Evolutionary conservation across 208 protist species (phyloP), one percentile per base, ranked within the genome.

Genomic region (Wallacemonas sp.): DNA sequence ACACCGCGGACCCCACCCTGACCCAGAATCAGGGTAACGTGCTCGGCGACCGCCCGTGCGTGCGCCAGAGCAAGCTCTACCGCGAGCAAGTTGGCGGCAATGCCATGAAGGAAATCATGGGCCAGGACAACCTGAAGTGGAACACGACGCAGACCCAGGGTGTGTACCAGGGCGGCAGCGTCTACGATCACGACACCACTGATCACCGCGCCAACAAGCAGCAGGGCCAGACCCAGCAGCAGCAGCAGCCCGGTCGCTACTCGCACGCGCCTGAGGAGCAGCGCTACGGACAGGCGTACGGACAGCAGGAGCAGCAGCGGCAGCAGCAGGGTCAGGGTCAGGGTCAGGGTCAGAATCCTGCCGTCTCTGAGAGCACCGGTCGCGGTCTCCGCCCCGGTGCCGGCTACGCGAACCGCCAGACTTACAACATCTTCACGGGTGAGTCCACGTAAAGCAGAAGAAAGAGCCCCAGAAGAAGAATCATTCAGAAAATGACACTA

Each of bases 11-110:
- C 62, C 81, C 83, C 2, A 72, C 62, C 54, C 71, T 89, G 36
- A 92, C 90, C 12, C 86, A 93, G 69, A 96, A 96, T 57, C 86
- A 93, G 72, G 87, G 86, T 62, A 96, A 96, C 84, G 57, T 89
- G 26, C 76, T 96, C 29, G 90, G 90, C 42, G 82, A 91, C 57
- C 82, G 90, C n/a, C 87, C 90, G 2, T 94, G 90, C 61, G 90
- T 96, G n/a, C 87, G 90, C 3, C 90, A 96, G 76, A 91, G 80
- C 45, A 74, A 79, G 18, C 73, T 92, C 14, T 93, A 92, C 77
- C 79, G 90, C 18, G 82, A 93, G 65, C 79, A 87, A 41, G 77
- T 76, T 46, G 83, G 86, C 55, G 90, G 90, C 22, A 96, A 96
- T 61, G 71, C 59, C 8, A 96, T 96, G 90, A 96, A 96, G 72